Conservation (phyloP, 306 rosid species). For the Bauhinia variegata region DNA sequence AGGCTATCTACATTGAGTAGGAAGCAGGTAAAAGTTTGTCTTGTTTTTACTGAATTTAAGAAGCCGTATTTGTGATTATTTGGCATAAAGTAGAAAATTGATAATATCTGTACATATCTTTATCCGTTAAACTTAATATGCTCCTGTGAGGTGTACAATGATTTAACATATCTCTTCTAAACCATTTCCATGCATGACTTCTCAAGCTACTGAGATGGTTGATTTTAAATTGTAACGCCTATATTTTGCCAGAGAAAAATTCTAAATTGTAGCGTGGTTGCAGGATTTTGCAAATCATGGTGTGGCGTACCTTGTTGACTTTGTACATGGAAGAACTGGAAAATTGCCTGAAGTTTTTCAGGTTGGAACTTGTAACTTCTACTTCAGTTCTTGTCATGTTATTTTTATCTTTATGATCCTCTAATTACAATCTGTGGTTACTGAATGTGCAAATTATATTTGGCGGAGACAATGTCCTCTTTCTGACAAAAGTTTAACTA, state of each 20-base stretch:
- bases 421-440: slow-evolving; percentile 14
- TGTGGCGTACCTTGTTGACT: slow-evolving; percentile 60
- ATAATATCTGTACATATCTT: too few species aligned
- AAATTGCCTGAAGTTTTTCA: slow-evolving; percentile 59
- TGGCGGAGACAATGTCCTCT: too few species aligned
- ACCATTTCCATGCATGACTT: slow-evolving; percentile 20
- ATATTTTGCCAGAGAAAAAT: not conserved
- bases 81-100: not conserved
- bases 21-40: slow-evolving; percentile 67
- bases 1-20: slow-evolving; percentile 58
- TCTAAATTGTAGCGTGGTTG: slow-evolving; percentile 34
- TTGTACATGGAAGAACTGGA: slow-evolving; percentile 55
- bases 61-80: not conserved
- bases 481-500: too few species aligned
- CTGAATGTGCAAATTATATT: slow-evolving; percentile 16
- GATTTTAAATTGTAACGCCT: slow-evolving; percentile 5
- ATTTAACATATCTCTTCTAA: slow-evolving; percentile 1
- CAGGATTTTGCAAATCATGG: slow-evolving; percentile 80
- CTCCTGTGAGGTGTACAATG: not conserved
- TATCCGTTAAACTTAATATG: too few species aligned
- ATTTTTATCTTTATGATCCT: slow-evolving; percentile 5
- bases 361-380: slow-evolving; percentile 49
- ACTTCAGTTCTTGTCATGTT: slow-evolving; percentile 24
- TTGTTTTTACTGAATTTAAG: slow-evolving; percentile 17
- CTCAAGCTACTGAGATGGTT: slow-evolving; percentile 10